phyloP scores from a whole-genome alignment of 371 early-diverging fungal genomes.

The Actinomortierella ambigua region DNA sequence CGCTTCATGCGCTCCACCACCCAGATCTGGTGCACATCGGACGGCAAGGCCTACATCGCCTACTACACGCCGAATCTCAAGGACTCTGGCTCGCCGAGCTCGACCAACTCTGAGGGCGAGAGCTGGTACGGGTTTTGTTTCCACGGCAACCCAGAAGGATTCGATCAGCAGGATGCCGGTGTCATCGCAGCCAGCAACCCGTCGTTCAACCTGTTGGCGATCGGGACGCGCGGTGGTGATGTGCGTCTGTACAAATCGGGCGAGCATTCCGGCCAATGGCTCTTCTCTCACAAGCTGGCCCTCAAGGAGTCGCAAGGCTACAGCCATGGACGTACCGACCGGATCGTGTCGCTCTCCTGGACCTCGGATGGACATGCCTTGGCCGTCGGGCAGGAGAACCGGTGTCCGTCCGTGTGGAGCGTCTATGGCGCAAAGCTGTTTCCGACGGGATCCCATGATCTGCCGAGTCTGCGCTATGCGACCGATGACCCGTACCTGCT shows the following conservation, averaged over 20 bases:
- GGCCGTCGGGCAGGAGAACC: slow-evolving; percentile 69
- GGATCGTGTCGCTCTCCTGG: slow-evolving; percentile 63
- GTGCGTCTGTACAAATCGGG: slow-evolving; percentile 43
- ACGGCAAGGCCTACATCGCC: slow-evolving; percentile 44
- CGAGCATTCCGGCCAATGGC: slow-evolving; percentile 45
- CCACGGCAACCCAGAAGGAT: slow-evolving; percentile 47
- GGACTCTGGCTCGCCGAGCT: slow-evolving; percentile 17
- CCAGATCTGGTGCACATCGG: slow-evolving; percentile 46
- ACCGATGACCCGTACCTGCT: slow-evolving; percentile 63
- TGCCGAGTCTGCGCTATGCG: slow-evolving; percentile 40
- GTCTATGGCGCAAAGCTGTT: slow-evolving; percentile 77
- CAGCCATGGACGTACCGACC: slow-evolving; percentile 24
- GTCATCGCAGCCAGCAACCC: slow-evolving; percentile 48
- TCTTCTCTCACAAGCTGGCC: slow-evolving; percentile 41
- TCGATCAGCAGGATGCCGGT: slow-evolving; percentile 47
- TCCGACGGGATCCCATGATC: slow-evolving; percentile 59
- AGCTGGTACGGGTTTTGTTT: slow-evolving; percentile 48
- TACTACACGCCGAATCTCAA: slow-evolving; percentile 41
- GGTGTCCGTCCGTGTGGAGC: slow-evolving; percentile 80
- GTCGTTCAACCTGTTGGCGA: slow-evolving; percentile 38
- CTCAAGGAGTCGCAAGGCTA: slow-evolving; percentile 42
- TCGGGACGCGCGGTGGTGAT: slow-evolving; percentile 45
- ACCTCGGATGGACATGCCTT: slow-evolving; percentile 78
- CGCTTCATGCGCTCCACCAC: slow-evolving; percentile 41
- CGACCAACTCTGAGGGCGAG: slow-evolving; percentile 40